Base-by-base conservation (phyloP, 176 grass and related monocot species). In the Canna indica region DNA sequence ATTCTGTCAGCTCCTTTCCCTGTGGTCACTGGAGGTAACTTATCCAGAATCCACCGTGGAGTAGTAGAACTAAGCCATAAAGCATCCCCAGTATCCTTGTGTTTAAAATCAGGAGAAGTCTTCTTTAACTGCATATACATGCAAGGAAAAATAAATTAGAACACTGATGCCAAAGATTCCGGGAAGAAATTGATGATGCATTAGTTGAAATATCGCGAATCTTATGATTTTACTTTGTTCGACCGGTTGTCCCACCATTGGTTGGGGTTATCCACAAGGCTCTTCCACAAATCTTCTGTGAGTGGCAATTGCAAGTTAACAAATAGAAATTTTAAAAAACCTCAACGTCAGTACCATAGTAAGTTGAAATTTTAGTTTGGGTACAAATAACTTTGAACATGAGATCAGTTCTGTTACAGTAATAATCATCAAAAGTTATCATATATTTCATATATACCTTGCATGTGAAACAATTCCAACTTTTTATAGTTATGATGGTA, bases 171-270 rank as follows among this genome's bases (percentile, higher is more conserved):
- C 18, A 38, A 12, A 5, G 5, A 36, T 32, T 50, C 4, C 13
- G 9, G 32, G 35, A 54, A 41, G 16, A 27, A 59, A 3, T 17
- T 33, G 22, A 18, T 28, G 1, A 60, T 34, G 22, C 1, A 59
- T 25, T 35, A 56, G 8, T 11, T 38, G 4, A 72, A n/a, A 32
- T 38, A 4, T 57, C 7, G 13, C 59, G 13, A 60, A 54, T 30
- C 11, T 59, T 11, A 28, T 24, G 24, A 32, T 27, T 45, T 26
- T 58, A 79, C 86, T 84, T 90, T 99, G 0, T 76, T 76, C 53
- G 70, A 59, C 66, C 94, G 33, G 59, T 93, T 90, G 78, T 99
- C 94, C 88, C 84, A 93, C 89, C 94, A 99, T 36, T 81, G 73
- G 20, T 54, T 62, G 33, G 84, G 84, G 73, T 84, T 93, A 50